phyloP scores from a whole-genome alignment of 2,329 filamentous ascomycete species.

The Penicillium brevicompactum region DNA sequence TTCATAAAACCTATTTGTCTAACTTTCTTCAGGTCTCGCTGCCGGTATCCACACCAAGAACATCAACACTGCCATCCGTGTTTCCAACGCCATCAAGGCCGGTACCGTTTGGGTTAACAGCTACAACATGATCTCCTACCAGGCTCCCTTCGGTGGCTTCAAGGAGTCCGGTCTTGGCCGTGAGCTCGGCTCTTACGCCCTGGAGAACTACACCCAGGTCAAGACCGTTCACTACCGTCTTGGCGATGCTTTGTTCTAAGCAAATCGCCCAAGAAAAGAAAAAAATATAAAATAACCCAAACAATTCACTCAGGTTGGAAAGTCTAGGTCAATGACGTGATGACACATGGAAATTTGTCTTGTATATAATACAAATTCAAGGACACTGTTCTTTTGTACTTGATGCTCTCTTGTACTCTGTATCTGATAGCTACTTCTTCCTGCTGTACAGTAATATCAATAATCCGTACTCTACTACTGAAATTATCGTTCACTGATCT shows the following conservation, averaged over 20 bases:
- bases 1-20: constrained; percentile 33
- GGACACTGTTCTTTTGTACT: not conserved
- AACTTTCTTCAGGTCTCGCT: constrained; percentile 66
- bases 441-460: not conserved
- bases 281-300: constrained; percentile 5
- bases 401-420: not conserved
- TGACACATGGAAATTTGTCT: constrained; percentile 3
- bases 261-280: not conserved
- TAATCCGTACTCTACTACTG: too few relatives aligned
- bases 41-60: constrained; percentile 76
- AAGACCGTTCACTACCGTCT: constrained; percentile 51
- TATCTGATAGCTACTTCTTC: not conserved
- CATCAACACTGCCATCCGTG: constrained; percentile 76
- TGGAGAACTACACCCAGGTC: constrained; percentile 53
- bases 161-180: constrained; percentile 29
- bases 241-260: constrained; percentile 49
- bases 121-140: constrained; percentile 66
- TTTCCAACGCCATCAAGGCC: constrained; percentile 70
- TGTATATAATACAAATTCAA: constrained; percentile 18
- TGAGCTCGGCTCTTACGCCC: constrained; percentile 51
- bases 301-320: constrained; percentile 1
- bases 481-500: too few relatives aligned
- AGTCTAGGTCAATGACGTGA: not conserved
- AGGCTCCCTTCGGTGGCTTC: constrained; percentile 49
- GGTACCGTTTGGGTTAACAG: constrained; percentile 67